phyloP scores from a whole-genome alignment of 169 alveolate species.

The Babesia sp. region DNA sequence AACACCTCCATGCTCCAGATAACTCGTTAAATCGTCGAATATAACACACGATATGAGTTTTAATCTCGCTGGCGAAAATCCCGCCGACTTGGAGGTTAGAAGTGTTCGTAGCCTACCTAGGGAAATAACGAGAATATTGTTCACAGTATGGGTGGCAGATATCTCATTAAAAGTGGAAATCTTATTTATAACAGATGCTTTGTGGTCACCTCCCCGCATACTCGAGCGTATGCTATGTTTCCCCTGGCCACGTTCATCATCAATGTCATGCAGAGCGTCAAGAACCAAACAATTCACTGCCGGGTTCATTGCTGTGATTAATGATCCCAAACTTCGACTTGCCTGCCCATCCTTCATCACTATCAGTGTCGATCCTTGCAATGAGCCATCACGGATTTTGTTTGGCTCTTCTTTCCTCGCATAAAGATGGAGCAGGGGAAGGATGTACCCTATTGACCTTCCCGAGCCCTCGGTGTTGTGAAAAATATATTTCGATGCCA shows the following conservation, averaged over 20 bases:
- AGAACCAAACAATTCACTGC: slow-evolving; percentile 3
- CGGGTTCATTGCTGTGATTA: slow-evolving; percentile 26
- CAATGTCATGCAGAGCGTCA: background rate
- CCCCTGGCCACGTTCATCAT: background rate
- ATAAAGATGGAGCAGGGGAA: slow-evolving; percentile 48
- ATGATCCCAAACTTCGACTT: background rate
- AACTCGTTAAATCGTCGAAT: slow-evolving; percentile 26
- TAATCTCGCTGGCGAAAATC: background rate
- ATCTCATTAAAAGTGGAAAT: background rate
- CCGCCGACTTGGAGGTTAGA: background rate
- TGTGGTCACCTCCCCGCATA: background rate
- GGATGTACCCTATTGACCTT: slow-evolving; percentile 42
- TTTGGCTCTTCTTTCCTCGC: background rate
- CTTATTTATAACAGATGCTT: background rate
- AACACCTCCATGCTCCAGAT: background rate
- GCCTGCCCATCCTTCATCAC: slow-evolving; percentile 1
- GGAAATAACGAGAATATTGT: background rate
- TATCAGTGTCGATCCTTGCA: slow-evolving; percentile 15
- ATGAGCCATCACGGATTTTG: background rate
- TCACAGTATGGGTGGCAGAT: background rate
- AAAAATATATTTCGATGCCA: slow-evolving; percentile 23
- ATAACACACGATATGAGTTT: slow-evolving; percentile 1
- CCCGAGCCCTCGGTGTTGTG: slow-evolving; percentile 46
- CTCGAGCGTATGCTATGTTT: no score
- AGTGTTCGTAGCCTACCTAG: background rate